Percentiles rank a stretch among this genome's conserved stretches.
Conservation (phyloP, 148 eudicot genomes). For the Rhododendron simsii region DNA sequence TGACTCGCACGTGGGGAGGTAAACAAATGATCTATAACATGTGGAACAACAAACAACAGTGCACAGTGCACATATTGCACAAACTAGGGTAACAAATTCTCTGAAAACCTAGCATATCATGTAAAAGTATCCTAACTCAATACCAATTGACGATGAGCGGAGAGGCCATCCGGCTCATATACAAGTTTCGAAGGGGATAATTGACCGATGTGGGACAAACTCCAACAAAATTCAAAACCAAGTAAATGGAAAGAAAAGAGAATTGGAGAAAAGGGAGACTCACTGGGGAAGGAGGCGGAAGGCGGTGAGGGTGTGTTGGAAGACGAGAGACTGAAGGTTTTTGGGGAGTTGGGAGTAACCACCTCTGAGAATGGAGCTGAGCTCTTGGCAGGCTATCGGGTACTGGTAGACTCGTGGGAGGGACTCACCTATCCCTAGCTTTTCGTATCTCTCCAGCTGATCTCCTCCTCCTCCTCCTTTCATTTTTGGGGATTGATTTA, state of each 20-base stretch:
- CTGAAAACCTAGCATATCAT: too few relatives aligned
- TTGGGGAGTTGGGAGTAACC: slow-evolving; percentile 55
- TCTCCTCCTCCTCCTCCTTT: not conserved
- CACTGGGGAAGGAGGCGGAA: slow-evolving; percentile 74
- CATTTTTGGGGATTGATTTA: not conserved
- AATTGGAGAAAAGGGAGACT: slow-evolving; percentile 8
- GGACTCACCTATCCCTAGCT: slow-evolving; percentile 43
- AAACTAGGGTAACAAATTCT: too few relatives aligned
- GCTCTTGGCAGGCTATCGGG: slow-evolving; percentile 54
- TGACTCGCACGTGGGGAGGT: too few relatives aligned
- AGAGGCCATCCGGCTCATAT: too few relatives aligned
- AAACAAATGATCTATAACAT: too few relatives aligned
- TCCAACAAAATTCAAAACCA: too few relatives aligned
- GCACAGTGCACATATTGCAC: too few relatives aligned
- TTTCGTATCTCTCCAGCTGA: slow-evolving; percentile 44
- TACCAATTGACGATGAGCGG: too few relatives aligned
- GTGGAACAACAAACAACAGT: too few relatives aligned
- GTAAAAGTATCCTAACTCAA: too few relatives aligned
- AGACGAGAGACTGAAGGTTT: slow-evolving; percentile 60
- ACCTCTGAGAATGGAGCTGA: slow-evolving; percentile 51
- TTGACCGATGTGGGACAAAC: too few relatives aligned
- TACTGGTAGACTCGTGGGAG: slow-evolving; percentile 34
- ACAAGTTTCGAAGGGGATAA: too few relatives aligned
- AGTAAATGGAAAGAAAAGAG: not conserved
- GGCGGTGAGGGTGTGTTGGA: slow-evolving; percentile 61